phyloP scores from a whole-genome alignment of 257 asterid species.

The Haberlea rhodopensis region DNA sequence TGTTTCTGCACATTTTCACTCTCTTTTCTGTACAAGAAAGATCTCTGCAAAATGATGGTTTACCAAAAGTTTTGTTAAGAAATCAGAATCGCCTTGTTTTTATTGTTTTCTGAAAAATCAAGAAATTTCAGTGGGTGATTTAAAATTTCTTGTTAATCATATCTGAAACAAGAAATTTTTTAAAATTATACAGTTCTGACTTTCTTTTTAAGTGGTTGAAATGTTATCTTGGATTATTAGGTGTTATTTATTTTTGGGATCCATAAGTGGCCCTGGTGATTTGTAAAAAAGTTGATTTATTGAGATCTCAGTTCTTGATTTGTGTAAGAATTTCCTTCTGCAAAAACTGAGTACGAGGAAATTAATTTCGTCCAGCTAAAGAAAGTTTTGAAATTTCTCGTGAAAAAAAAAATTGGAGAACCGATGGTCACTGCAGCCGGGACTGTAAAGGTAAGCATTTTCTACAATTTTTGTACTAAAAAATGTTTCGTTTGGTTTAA shows the following conservation, averaged over 20 bases:
- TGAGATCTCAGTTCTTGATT: not conserved
- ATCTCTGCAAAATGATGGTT: constrained; percentile 21
- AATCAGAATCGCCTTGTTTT: not conserved
- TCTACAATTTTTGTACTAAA: constrained; percentile 6
- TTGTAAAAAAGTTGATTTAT: not conserved
- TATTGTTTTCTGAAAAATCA: not conserved
- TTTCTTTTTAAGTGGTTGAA: constrained; percentile 2
- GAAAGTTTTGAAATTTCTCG: constrained; percentile 19
- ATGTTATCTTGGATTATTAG: not conserved
- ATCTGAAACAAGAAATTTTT: constrained; percentile 24
- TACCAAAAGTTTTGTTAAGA: constrained; percentile 11
- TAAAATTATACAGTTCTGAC: constrained; percentile 5
- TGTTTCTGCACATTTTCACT: constrained; percentile 15
- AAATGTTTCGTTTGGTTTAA: not conserved
- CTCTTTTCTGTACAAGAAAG: constrained; percentile 1
- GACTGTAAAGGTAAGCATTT: constrained; percentile 43
- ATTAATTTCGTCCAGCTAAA: not conserved
- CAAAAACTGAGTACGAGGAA: not conserved
- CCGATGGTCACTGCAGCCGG: constrained; percentile 40
- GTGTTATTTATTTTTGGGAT: constrained; percentile 14
- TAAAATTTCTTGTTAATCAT: not conserved
- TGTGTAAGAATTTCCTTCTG: not conserved
- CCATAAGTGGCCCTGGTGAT: constrained; percentile 9
- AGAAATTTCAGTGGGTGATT: not conserved
- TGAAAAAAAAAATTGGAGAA: constrained; percentile 18